Base-by-base conservation (phyloP, 495 filamentous ascomycete genomes). In the Pseudotulostoma volvatum region DNA sequence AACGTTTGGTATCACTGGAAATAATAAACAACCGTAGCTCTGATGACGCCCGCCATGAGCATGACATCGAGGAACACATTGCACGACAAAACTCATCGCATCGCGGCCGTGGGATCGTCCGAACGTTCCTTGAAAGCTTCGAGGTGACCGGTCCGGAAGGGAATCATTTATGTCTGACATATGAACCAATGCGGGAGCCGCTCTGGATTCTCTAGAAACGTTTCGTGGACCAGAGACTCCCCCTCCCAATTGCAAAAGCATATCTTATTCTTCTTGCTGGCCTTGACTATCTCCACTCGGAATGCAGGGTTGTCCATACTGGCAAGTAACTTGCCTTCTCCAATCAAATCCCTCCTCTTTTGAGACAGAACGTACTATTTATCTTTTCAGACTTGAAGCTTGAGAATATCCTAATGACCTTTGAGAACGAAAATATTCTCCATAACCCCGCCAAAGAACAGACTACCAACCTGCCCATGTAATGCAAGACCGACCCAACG, bases 221-320 rank as follows among this genome's bases (percentile, higher is more conserved):
- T 9, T 48, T 52, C 23, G 37, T 46, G 39, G 44, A 47, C 31
- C 37, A 48, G 8, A 43, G 17, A 4, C 40, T 56, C n/a, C 13
- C 48, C 54, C 15, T 34, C 47, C 11, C 36, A 43, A 9, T 42
- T 62, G 9, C 18, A 59, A 14, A 57, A 55, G 40, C 41, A 43
- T 7, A 43, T 57, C 16, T 39, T 55, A 40, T 57, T 4, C 32
- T 66, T n/a, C 41, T 66, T 13, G 39, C 51, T 34, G 60, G 55
- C 21, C 52, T 66, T 9, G 50, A 55, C 31, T 64, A 61, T 47
- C 49, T 66, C 8, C 57, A 66, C 41, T 49, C 43, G 7, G 45
- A 60, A 40, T 60, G 55, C 34, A 50, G 52, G 33, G 33, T 61
- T 34, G 52, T 62, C 36, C 58, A 62, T 37, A 57, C 58, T 40